Evolutionary conservation across 2,329 filamentous ascomycete genomes (phyloP), one percentile per base, ranked within the genome.

Genomic region (Scedosporium dehoogii): DNA sequence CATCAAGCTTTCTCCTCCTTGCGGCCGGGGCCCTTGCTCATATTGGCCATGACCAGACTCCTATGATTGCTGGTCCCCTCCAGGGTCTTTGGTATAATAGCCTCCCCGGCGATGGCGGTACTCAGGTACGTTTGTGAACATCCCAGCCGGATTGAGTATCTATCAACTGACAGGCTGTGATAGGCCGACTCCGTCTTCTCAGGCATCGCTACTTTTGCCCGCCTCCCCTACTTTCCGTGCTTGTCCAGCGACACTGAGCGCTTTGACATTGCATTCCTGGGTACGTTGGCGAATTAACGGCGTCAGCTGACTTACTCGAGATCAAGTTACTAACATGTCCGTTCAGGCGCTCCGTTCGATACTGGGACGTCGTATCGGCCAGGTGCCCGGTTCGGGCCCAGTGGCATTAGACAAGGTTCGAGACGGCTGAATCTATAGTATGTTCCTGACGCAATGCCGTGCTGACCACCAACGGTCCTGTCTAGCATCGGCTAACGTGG

Each of bases 401-500:
- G 91, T 55, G 90, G 91, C 51, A 96, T 97, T 70, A 88, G 92
- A 62, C 87, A 90, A 46, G 92, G 91, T 48, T 93, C 90, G 38
- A 82, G 87, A 6, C 86, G 92, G 21, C 92, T 96, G 75, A 91
- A 93, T 76, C 86, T 94, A 63, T 94, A 94, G 89, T 92, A 86
- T 69, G 86, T 58, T 41, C 27, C 48, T 21, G 27, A 25, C 88
- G 14, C 82, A 86, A 2, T 90, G 89, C 73, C 85, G 91, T 51
- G 89, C 88, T 70, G 77, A 89, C 81, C 96, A 96, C 74, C 84
- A 89, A 2, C 86, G 91, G 9, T 23, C 91, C 91, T 1, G 14
- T 53, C 18, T 29, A 38, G 46, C 58, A 44, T 23, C 58, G 44
- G 29, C 48, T 61, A 7, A 27, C 33, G 59, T 61, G 53, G 23